Base-by-base conservation (phyloP, 2,329 filamentous ascomycete species). In the Chalaropsis thielavioides region DNA sequence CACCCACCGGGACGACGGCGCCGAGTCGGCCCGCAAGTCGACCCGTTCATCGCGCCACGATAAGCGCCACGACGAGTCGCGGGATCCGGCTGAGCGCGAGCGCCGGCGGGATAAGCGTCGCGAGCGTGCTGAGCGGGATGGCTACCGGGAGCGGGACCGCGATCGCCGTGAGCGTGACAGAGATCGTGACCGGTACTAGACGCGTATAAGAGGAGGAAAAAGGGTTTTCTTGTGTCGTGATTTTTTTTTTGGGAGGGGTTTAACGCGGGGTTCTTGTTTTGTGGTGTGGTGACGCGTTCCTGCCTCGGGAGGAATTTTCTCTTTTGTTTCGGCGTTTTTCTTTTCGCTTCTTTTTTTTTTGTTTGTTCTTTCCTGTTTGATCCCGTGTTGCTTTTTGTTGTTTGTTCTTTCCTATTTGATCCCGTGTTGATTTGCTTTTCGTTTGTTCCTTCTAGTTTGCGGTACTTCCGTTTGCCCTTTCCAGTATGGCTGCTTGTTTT, bases 31-130 rank as follows among this genome's bases (percentile, higher is more conserved):
- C 35, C 31, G 19, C 40, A n/a, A 38, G 44, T 59, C 62, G n/a
- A 64, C 69, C 70, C 51, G 69, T 68, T 60, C 70, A 68, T 40
- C 69, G 67, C 67, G 66, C 11, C 54, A 62, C 24, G 60, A 61
- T 13, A 61, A 31, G 60, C 60, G 60, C 4, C 63, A 58, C 15
- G 66, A 67, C 3, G 64, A 66, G 27, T 61, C 65, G 11, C 56
- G 63, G n/a, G 67, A 68, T 22, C 15, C 40, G 5, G 46, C 44
- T 10, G 66, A 67, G 11, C 60, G 56, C 41, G 67, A 68, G 13
- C 58, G 51, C 38, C 60, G 61, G 17, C 68, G 68, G 7, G 67
- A 67, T 17, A 62, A 67, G 49, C 66, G 67, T 3, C 67, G 68
- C 2, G 68, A 68, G 8, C 61, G 65, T 17, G 41, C 43, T 7